A percentile compares a stretch with the other conserved stretches of the same genome.
Conservation (phyloP, 345 rosid genomes). For the Ceriops tagal region DNA sequence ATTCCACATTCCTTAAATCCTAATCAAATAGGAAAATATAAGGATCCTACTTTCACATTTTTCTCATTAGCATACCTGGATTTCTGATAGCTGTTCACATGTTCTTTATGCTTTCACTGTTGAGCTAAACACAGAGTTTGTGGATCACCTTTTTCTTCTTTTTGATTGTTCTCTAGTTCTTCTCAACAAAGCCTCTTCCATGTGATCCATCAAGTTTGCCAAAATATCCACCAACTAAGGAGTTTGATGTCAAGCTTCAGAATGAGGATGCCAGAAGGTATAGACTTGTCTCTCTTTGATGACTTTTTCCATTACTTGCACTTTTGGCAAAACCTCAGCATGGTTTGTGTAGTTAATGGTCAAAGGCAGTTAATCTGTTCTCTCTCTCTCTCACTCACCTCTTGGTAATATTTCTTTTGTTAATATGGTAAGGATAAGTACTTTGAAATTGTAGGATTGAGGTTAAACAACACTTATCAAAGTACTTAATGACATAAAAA, state of each 20-base stretch:
- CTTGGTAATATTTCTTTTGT: background rate
- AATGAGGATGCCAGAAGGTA: conserved; percentile 55
- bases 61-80: background rate
- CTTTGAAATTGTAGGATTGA: background rate
- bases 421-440: background rate
- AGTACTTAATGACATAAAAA: background rate
- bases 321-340: background rate
- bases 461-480: background rate
- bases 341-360: background rate
- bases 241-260: conserved; percentile 47
- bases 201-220: conserved; percentile 64
- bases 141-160: background rate
- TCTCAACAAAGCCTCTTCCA: conserved; percentile 51
- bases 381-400: background rate
- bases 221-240: conserved; percentile 61
- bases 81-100: background rate
- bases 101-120: background rate
- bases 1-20: background rate
- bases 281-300: background rate
- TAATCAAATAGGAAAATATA: background rate
- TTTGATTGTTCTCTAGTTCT: conserved; percentile 37
- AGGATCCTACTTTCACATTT: background rate
- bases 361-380: background rate
- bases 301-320: background rate
- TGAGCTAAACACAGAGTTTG: background rate